Conservation (phyloP, 2,329 filamentous ascomycete genomes). For the Verticillium dahliae region DNA sequence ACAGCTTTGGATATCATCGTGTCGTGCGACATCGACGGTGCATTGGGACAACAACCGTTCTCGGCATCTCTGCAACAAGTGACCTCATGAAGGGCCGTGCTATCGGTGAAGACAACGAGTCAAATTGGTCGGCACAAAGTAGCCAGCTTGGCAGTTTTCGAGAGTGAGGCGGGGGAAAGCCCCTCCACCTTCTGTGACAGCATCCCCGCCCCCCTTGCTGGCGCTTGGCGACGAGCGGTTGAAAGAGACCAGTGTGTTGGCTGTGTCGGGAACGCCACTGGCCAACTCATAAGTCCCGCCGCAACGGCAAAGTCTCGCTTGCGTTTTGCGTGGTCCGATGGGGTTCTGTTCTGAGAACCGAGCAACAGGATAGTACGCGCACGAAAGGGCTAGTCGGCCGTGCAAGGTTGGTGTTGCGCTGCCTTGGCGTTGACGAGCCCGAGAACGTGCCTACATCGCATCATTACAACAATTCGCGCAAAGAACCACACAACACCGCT, state of each 20-base stretch:
- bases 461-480: slow-evolving; percentile 3
- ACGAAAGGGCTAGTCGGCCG: background rate
- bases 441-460: background rate
- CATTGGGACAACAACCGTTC: no score
- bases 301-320: no score
- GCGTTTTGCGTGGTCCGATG: background rate
- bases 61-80: no score
- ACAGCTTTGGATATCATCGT: no score
- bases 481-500: background rate
- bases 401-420: background rate
- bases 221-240: background rate
- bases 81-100: no score
- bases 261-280: no score
- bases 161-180: background rate
- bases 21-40: no score
- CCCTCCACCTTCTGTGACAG: no score
- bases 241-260: no score
- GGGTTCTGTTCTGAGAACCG: no score
- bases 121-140: background rate
- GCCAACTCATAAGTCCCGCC: no score
- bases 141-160: background rate
- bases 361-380: background rate
- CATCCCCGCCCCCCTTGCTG: background rate
- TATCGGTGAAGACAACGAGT: background rate
- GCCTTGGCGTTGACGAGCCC: background rate